These are phyloP conservation scores for Lodderomyces pseudojiufengensis DNA, from an alignment of 1,139 yeast species.

Conservation along the genomic window DNA sequence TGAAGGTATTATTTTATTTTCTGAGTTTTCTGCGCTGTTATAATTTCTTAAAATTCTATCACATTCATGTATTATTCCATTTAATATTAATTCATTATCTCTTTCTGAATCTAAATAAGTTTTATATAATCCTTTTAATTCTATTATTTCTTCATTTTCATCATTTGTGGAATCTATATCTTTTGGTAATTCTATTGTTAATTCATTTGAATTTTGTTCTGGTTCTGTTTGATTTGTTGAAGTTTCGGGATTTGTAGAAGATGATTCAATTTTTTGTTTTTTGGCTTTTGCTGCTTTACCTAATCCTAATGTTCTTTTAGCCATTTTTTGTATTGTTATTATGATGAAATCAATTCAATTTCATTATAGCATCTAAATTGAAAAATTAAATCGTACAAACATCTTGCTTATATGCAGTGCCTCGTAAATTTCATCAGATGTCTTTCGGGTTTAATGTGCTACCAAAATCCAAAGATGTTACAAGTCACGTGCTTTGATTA, in stretches of 20 bases:
- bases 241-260: neutral
- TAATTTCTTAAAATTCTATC: conserved; percentile 63
- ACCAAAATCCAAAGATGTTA: too few species aligned
- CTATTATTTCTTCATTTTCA: conserved; percentile 75
- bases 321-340: conserved; percentile 51
- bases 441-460: too few species aligned
- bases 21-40: conserved; percentile 7
- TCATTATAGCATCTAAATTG: neutral
- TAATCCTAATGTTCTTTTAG: conserved; percentile 76
- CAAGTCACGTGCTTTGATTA: too few species aligned
- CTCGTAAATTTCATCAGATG: conserved; percentile 1
- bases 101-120: conserved; percentile 53
- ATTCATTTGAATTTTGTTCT: conserved; percentile 30
- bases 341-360: too few species aligned
- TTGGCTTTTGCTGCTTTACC: conserved; percentile 61
- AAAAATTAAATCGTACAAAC: neutral
- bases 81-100: conserved; percentile 61
- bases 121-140: conserved; percentile 66
- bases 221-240: conserved; percentile 14
- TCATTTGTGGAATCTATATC: conserved; percentile 68
- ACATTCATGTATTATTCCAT: conserved; percentile 90
- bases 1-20: conserved; percentile 39
- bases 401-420: conserved; percentile 2
- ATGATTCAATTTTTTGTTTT: conserved; percentile 35
- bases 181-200: conserved; percentile 68